Conservation (phyloP, 345 rosid species). For the Capsella bursapastoris region DNA sequence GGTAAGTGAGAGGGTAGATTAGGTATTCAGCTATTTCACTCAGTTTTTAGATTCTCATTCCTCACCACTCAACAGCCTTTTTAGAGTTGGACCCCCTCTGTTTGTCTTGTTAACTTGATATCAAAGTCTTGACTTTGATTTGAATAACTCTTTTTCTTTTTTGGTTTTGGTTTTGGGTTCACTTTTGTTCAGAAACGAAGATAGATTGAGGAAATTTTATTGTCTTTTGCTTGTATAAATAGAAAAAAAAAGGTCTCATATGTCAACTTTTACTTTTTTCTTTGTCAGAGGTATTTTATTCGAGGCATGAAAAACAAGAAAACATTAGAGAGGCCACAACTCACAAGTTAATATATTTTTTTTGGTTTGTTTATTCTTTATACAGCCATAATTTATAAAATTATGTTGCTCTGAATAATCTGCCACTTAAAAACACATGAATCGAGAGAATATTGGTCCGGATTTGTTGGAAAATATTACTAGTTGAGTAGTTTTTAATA, state of each 20-base stretch:
- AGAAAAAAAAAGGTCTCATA: constrained; percentile 35
- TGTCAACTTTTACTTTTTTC: constrained; percentile 38
- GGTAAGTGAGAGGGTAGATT: constrained; percentile 8
- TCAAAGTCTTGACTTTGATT: constrained; percentile 37
- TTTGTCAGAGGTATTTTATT: constrained; percentile 28
- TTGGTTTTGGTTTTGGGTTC: neutral
- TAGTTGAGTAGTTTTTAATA: neutral
- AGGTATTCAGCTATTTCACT: constrained; percentile 8
- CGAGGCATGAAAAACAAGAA: constrained; percentile 25
- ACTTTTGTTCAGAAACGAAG: constrained; percentile 18
- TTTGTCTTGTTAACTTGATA: neutral
- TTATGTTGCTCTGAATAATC: neutral
- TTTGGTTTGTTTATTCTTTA: neutral
- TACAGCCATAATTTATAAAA: neutral
- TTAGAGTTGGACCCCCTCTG: neutral
- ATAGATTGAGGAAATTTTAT: constrained; percentile 11
- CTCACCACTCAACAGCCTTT: constrained; percentile 16
- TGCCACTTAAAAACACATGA: constrained; percentile 2
- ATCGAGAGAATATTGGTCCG: constrained; percentile 23
- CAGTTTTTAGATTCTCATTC: neutral
- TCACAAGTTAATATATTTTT: neutral
- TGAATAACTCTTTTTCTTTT: neutral
- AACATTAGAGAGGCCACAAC: constrained; percentile 3
- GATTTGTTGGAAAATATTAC: constrained; percentile 15
- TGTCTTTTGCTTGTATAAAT: constrained; percentile 37